Evolutionary conservation across 2,329 filamentous ascomycete genomes (phyloP), one percentile per base, ranked within the genome.

Genomic region (Akanthomyces lecanii): DNA sequence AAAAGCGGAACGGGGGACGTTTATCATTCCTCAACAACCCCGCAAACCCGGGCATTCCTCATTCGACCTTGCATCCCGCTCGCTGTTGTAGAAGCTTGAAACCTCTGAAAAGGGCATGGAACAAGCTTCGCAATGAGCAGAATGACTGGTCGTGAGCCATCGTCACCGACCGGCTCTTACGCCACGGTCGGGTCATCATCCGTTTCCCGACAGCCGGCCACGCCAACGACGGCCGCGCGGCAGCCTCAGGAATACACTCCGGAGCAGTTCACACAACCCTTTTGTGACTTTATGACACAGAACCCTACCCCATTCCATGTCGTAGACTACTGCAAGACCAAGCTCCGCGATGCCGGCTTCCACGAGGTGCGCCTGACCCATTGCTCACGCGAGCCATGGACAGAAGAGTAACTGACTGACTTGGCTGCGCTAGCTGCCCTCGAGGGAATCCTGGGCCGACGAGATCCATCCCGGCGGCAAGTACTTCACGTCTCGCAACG

Each of bases 281-380:
- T 96, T 74, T 89, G 89, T 73, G 83, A 91, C 57, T 98, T 97
- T 73, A 84, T 98, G 79, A 90, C 87, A 50, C 83, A 90, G 65
- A 97, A 97, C 72, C 94, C 95, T 0, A 98, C 95, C 5, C 85
- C 97, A 50, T 99, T 96, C 74, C 95, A 99, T 71, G 87, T 91
- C 1, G 92, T 97, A 28, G 84, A 87, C 63, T 85, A 91, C 68
- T 91, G 97, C 73, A 87, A 88, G 70, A 80, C 82, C 63, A 88
- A 92, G 70, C 82, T 97, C 55, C 80, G 83, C 65, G 82, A 85
- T 40, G 80, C 85, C 42, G 93, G 92, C 48, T 99, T 90, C 76
- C 83, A 82, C 65, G 88, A 87, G 77, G 86, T 91, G 67, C 63
- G 78, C 62, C 4, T 71, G 23, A 61, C 58, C 10, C 5, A n/a